Conservation (phyloP, 352 stramenopile genomes). For the Phytopythium vexans region DNA sequence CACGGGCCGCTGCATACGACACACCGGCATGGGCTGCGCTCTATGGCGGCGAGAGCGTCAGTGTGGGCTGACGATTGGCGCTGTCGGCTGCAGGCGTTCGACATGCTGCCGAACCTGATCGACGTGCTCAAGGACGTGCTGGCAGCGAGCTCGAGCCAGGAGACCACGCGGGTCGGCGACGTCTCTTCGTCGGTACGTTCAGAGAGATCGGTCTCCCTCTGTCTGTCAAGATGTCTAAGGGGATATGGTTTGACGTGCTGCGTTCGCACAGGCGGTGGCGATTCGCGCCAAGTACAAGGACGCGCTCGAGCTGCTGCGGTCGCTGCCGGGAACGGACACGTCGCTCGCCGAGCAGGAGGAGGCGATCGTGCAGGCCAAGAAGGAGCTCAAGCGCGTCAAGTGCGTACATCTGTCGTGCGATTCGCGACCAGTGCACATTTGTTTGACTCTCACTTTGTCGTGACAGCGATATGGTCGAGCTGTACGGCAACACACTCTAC, state of each 20-base stretch:
- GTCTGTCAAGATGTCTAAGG: background rate
- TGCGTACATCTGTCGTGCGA: conserved; percentile 18
- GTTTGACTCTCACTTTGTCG: background rate
- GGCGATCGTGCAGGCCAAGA: conserved; percentile 64
- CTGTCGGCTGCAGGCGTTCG: conserved; percentile 46
- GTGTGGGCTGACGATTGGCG: background rate
- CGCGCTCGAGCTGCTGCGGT: conserved; percentile 62
- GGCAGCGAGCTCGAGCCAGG: conserved; percentile 65
- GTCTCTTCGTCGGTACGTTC: conserved; percentile 66
- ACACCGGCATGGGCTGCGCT: no score
- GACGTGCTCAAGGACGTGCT: conserved; percentile 85
- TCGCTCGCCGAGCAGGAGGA: conserved; percentile 75
- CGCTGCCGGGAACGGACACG: conserved; percentile 69
- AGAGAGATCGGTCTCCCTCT: background rate
- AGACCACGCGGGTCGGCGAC: conserved; percentile 76
- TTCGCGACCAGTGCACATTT: background rate
- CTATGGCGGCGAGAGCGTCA: no score
- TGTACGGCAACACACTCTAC: conserved; percentile 86
- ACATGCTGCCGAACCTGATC: conserved; percentile 79
- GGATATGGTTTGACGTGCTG: background rate
- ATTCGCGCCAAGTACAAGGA: conserved; percentile 79
- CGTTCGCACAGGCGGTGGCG: conserved; percentile 43
- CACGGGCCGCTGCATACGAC: no score
- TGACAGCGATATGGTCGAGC: conserved; percentile 69
- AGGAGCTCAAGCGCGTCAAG: conserved; percentile 75